Conservation (phyloP, 2,329 filamentous ascomycete genomes). For the Diaporthe ilicicola region DNA sequence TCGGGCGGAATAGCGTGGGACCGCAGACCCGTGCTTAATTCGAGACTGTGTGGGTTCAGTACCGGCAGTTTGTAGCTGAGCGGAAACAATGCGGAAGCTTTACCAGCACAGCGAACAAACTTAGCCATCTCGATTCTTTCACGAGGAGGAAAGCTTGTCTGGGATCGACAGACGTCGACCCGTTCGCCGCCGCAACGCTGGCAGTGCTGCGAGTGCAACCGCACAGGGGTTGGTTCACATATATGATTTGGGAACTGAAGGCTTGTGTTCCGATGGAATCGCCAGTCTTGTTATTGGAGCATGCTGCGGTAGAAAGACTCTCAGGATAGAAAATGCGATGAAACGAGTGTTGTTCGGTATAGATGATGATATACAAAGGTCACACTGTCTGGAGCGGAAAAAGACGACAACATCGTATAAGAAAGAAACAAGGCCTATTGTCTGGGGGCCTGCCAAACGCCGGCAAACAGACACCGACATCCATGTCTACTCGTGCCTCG, state of each 20-base stretch:
- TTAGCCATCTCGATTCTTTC: background rate
- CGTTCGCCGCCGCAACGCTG: background rate
- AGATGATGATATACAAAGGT: background rate
- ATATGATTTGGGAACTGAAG: background rate
- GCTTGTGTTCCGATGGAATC: background rate
- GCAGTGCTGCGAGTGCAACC: background rate
- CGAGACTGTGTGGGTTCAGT: background rate
- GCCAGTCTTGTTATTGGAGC: background rate
- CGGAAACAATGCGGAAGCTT: background rate
- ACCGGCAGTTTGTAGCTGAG: background rate
- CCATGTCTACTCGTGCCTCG: background rate
- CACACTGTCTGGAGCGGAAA: background rate
- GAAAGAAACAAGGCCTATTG: constrained; percentile 4
- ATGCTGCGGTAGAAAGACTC: background rate
- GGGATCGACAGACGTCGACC: background rate
- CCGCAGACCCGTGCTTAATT: background rate
- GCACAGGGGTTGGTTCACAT: constrained; percentile 3
- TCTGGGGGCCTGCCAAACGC: constrained; percentile 9
- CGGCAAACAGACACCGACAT: background rate
- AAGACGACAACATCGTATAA: background rate
- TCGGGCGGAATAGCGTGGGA: too few relatives aligned
- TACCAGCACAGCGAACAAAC: background rate
- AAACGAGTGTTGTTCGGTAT: constrained; percentile 17
- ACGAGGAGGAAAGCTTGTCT: constrained; percentile 3
- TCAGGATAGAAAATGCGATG: background rate